A percentile compares a stretch with the other conserved stretches of the same genome.
phyloP scores from a whole-genome alignment of 106 monocot species.

The Allium fistulosum region DNA sequence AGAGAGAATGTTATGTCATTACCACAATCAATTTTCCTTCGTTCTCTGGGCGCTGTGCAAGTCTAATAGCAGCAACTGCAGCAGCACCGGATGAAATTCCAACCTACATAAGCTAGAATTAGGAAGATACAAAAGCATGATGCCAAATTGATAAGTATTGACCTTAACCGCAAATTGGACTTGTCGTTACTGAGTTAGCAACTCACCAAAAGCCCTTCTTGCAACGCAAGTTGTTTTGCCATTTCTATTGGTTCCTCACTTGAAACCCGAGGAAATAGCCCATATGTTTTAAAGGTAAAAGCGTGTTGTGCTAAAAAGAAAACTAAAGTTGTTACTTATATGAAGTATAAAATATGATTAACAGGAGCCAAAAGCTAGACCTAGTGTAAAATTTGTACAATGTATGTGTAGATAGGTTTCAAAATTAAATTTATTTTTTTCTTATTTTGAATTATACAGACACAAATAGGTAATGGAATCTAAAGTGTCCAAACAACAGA shows the following conservation, averaged over 20 bases:
- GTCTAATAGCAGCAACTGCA: slow-evolving; percentile 54
- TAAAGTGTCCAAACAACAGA: too few species aligned
- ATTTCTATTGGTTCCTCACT: slow-evolving; percentile 72
- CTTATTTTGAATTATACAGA: too few species aligned
- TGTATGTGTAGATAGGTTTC: too few species aligned
- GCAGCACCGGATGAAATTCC: slow-evolving; percentile 76
- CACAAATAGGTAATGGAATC: too few species aligned
- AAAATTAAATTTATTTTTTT: too few species aligned
- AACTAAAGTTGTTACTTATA: too few species aligned
- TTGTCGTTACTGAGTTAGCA: neutral
- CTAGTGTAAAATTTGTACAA: too few species aligned
- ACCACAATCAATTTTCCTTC: slow-evolving; percentile 68
- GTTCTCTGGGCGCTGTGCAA: slow-evolving; percentile 60
- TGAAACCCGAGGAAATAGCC: slow-evolving; percentile 36
- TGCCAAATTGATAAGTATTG: too few species aligned
- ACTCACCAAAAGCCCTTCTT: slow-evolving; percentile 81
- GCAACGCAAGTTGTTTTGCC: slow-evolving; percentile 69
- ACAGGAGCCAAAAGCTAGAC: too few species aligned
- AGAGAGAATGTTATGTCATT: slow-evolving; percentile 1
- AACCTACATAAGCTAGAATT: slow-evolving; percentile 26
- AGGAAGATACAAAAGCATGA: neutral
- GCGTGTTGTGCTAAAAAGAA: too few species aligned
- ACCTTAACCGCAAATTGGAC: too few species aligned
- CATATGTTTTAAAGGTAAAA: neutral
- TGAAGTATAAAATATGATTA: too few species aligned